Conservation (phyloP, 169 alveolate genomes). For the Eimeria maxima region DNA sequence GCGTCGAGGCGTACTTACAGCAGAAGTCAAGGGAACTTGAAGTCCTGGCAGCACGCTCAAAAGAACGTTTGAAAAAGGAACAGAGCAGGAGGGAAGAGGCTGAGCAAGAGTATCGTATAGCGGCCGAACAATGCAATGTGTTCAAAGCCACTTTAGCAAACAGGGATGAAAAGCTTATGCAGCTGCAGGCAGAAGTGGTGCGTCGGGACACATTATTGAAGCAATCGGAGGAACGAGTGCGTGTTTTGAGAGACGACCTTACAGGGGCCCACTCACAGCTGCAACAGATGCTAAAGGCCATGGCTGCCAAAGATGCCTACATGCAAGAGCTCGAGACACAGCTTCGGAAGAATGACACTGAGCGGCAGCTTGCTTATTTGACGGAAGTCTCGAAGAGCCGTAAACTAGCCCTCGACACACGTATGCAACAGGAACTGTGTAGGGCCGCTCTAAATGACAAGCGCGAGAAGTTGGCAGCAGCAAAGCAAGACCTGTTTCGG, state of each 20-base stretch:
- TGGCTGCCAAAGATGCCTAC: conserved; percentile 78
- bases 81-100: conserved; percentile 64
- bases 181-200: conserved; percentile 75
- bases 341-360: conserved; percentile 75
- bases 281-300: conserved; percentile 73
- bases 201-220: conserved; percentile 73
- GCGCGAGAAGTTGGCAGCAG: conserved; percentile 76
- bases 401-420: conserved; percentile 76
- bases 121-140: conserved; percentile 69
- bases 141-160: conserved; percentile 61
- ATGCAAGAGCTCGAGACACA: conserved; percentile 77
- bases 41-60: conserved; percentile 39
- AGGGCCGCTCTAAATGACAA: conserved; percentile 78
- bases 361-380: conserved; percentile 78
- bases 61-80: conserved; percentile 56
- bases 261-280: conserved; percentile 50
- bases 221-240: conserved; percentile 72
- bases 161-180: conserved; percentile 72
- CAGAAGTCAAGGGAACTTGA: conserved; percentile 77
- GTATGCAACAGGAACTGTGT: conserved; percentile 71
- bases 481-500: conserved; percentile 71
- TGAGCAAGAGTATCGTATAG: conserved; percentile 68
- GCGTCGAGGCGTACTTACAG: conserved; percentile 76
- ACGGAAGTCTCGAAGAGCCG: conserved; percentile 79
- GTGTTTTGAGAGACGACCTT: conserved; percentile 52